A percentile compares a stretch with the other conserved stretches of the same genome.
phyloP scores from a whole-genome alignment of 192 early-diverging fungal species.

The Mortierella antarctica region DNA sequence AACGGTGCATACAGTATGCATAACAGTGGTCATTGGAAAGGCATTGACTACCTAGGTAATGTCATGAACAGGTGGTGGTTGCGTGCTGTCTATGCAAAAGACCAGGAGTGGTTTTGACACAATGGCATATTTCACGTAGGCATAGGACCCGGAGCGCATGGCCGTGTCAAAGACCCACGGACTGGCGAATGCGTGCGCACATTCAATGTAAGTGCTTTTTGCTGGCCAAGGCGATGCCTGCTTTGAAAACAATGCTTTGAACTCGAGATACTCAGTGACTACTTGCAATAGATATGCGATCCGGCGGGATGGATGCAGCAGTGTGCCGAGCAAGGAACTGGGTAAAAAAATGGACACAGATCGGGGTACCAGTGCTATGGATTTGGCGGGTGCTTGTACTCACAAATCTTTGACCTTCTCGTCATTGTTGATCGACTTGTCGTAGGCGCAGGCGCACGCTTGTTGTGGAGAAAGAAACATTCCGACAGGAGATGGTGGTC shows the following conservation, averaged over 20 bases:
- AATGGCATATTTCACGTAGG: slow-evolving; percentile 16
- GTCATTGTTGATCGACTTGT: too few relatives aligned
- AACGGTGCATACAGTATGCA: slow-evolving; percentile 57
- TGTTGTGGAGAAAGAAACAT: not conserved
- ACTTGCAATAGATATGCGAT: slow-evolving; percentile 53
- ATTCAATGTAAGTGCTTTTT: slow-evolving; percentile 52
- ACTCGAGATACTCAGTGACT: not conserved
- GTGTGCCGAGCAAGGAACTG: slow-evolving; percentile 56
- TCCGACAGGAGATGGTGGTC: slow-evolving; percentile 58
- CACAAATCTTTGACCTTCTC: too few relatives aligned
- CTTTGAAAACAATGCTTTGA: not conserved
- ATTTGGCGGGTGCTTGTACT: too few relatives aligned
- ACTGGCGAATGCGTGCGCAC: slow-evolving; percentile 47
- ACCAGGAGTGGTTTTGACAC: not conserved
- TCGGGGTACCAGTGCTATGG: not conserved
- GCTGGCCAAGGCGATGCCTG: not conserved
- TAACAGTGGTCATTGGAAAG: slow-evolving; percentile 67
- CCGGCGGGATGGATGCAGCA: slow-evolving; percentile 64
- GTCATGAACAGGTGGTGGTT: not conserved
- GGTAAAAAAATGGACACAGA: slow-evolving; percentile 50
- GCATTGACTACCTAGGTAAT: slow-evolving; percentile 66
- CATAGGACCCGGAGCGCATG: slow-evolving; percentile 68
- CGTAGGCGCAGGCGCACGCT: slow-evolving; percentile 6
- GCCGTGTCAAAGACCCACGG: slow-evolving; percentile 49
- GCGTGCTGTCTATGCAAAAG: not conserved